Conservation (phyloP, 352 stramenopile genomes). For the Halophytophthora batemanensis region DNA sequence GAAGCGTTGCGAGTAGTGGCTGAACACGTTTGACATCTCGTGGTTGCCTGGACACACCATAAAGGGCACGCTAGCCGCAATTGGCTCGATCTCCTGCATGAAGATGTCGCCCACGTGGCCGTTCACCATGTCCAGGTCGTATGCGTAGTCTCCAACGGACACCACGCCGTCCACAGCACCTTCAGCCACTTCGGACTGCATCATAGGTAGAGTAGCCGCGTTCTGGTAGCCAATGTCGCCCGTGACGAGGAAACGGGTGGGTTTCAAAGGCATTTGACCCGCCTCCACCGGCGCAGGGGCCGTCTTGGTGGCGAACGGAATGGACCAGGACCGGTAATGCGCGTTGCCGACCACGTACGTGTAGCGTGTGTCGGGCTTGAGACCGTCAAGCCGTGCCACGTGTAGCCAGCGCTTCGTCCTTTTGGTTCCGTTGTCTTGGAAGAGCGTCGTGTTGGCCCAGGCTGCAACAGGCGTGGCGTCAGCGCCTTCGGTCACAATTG, state of each 20-base stretch:
- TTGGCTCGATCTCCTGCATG: conserved; percentile 88
- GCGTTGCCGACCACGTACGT: conserved; percentile 84
- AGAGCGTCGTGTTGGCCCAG: conserved; percentile 56
- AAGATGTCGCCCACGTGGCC: conserved; percentile 87
- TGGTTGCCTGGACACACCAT: conserved; percentile 92
- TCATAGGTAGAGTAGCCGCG: conserved; percentile 83
- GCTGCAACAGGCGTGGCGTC: conserved; percentile 35
- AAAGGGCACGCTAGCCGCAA: conserved; percentile 79
- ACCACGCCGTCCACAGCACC: conserved; percentile 76
- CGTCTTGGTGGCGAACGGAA: conserved; percentile 77
- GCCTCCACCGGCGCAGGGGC: conserved; percentile 26
- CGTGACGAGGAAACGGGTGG: conserved; percentile 74
- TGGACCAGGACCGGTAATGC: conserved; percentile 68
- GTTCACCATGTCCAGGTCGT: conserved; percentile 80
- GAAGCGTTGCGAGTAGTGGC: conserved; percentile 86
- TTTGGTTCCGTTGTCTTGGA: conserved; percentile 62
- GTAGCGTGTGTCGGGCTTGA: conserved; percentile 67
- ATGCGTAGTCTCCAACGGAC: conserved; percentile 89
- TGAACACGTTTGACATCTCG: conserved; percentile 82
- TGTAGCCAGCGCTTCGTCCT: conserved; percentile 63
- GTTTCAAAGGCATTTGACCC: conserved; percentile 22
- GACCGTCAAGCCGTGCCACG: conserved; percentile 54
- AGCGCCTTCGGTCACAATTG: conserved; percentile 33
- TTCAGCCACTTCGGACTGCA: conserved; percentile 81
- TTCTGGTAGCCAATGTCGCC: conserved; percentile 90